These are phyloP conservation scores for Cyclocybe aegerita DNA, from an alignment of 768 basidiomycete species.

Conservation along the genomic window DNA sequence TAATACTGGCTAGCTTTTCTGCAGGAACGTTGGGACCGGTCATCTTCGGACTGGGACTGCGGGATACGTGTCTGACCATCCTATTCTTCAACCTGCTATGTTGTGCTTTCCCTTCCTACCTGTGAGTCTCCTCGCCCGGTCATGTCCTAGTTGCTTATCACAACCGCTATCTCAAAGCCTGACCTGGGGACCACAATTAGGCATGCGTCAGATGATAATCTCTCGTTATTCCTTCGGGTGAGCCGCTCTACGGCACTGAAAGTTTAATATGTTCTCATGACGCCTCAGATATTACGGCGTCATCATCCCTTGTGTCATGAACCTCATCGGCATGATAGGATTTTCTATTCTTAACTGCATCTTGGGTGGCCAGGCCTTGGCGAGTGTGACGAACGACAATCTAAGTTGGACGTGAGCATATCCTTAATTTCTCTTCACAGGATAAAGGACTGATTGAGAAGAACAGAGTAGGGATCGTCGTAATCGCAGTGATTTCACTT, in stretches of 20 bases:
- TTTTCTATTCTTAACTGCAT: slow-evolving; percentile 75
- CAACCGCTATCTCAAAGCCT: slow-evolving; percentile 9
- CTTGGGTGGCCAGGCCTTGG: slow-evolving; percentile 59
- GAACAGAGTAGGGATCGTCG: slow-evolving; percentile 75
- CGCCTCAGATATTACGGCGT: slow-evolving; percentile 47
- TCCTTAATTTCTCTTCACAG: slow-evolving; percentile 1
- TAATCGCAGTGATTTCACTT: slow-evolving; percentile 69
- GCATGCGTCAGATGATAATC: slow-evolving; percentile 84
- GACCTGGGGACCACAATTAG: slow-evolving; percentile 82
- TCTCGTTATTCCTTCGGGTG: slow-evolving; percentile 46
- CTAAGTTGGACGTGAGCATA: slow-evolving; percentile 41
- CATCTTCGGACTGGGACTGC: slow-evolving; percentile 55
- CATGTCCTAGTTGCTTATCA: not conserved
- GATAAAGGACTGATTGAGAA: not conserved
- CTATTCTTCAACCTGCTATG: slow-evolving; percentile 68
- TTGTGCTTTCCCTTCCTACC: slow-evolving; percentile 58
- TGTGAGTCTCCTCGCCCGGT: slow-evolving; percentile 34
- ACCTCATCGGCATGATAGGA: slow-evolving; percentile 62
- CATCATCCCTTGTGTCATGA: slow-evolving; percentile 58
- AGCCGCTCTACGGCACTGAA: not conserved
- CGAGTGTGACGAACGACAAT: slow-evolving; percentile 38
- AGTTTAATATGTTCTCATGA: not conserved
- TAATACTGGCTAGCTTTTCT: slow-evolving; percentile 49
- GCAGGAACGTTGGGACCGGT: slow-evolving; percentile 67
- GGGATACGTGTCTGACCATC: slow-evolving; percentile 64